These are phyloP conservation scores for Colletotrichum liriopes DNA, from an alignment of 2,329 filamentous ascomycete species.

Conservation along the genomic window DNA sequence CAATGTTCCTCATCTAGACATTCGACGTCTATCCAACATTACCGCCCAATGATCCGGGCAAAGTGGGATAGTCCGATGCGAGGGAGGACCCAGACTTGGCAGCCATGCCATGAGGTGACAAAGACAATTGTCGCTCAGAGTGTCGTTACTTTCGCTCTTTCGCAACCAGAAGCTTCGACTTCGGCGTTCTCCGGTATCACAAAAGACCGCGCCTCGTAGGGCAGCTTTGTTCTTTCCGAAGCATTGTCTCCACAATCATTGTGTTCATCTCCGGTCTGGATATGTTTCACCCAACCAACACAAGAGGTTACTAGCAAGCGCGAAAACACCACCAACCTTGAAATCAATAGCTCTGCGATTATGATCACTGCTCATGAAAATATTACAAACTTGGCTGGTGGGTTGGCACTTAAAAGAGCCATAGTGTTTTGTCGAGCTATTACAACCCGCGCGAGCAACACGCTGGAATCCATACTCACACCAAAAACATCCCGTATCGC, in stretches of 20 bases:
- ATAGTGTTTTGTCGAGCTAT: background rate
- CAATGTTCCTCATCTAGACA: background rate
- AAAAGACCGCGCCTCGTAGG: background rate
- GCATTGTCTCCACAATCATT: background rate
- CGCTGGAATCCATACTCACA: background rate
- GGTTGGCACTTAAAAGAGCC: background rate
- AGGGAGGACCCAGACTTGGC: background rate
- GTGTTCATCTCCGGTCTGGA: background rate
- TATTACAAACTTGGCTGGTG: background rate
- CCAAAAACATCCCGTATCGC: background rate
- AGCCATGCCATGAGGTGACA: background rate
- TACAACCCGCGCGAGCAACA: background rate
- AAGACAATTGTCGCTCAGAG: background rate
- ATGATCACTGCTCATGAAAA: background rate
- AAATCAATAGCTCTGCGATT: background rate
- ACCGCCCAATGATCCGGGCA: background rate
- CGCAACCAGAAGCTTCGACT: background rate
- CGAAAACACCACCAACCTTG: background rate
- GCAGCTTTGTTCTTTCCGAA: background rate
- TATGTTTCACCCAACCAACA: background rate
- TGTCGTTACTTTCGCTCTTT: background rate
- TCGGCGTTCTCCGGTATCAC: background rate
- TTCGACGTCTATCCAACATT: background rate
- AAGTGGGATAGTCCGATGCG: background rate
- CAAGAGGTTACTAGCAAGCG: background rate